phyloP scores from a whole-genome alignment of 169 alveolate species.

The Plasmodium coatneyi region DNA sequence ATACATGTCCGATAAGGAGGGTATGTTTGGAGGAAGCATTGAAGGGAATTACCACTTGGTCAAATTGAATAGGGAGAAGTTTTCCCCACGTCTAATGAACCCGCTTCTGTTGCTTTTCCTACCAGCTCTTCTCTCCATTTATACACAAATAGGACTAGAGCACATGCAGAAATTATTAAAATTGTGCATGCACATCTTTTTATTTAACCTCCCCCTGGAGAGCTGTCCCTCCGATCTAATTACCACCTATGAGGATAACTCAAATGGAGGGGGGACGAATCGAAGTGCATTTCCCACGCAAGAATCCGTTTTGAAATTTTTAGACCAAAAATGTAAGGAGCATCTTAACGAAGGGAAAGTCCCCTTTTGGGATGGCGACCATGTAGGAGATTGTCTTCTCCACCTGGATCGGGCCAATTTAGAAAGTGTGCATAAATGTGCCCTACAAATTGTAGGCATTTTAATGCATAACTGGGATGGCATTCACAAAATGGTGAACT shows the following conservation, averaged over 20 bases:
- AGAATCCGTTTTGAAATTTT: background rate
- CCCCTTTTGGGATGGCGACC: background rate
- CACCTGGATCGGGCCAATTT: background rate
- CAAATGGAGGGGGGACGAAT: background rate
- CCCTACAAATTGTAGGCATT: slow-evolving; percentile 14
- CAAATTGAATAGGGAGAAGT: background rate
- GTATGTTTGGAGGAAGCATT: background rate
- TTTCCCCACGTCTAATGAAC: background rate
- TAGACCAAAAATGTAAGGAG: background rate
- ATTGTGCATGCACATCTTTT: slow-evolving; percentile 39
- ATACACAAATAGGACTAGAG: background rate
- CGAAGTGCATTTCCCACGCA: background rate
- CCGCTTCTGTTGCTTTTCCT: slow-evolving; percentile 1
- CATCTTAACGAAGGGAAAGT: background rate
- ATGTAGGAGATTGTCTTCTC: background rate
- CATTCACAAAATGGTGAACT: background rate
- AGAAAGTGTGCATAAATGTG: slow-evolving; percentile 5
- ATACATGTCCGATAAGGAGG: background rate
- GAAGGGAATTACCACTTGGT: background rate
- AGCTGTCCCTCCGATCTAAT: background rate
- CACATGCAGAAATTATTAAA: background rate
- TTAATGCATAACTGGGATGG: background rate
- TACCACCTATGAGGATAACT: background rate
- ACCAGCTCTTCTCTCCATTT: slow-evolving; percentile 11
- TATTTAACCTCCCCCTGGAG: background rate